Percentiles rank a stretch among this genome's conserved stretches.
These are phyloP conservation scores for Herpetospermum pedunculosum DNA, from an alignment of 306 rosid genomes.

Conservation along the genomic window DNA sequence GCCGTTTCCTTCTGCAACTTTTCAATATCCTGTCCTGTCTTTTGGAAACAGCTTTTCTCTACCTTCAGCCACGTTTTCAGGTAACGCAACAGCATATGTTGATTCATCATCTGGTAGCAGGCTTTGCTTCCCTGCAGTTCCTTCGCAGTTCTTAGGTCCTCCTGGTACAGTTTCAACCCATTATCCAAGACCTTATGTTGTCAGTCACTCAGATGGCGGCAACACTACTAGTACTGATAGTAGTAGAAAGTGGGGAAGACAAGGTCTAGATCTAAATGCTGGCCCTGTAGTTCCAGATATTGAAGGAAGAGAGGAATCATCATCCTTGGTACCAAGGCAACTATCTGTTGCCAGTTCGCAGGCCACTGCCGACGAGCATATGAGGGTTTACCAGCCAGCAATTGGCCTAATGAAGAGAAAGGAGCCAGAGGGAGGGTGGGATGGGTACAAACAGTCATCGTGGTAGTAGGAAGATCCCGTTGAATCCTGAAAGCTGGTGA, in stretches of 20 bases:
- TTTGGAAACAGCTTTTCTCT: slow-evolving; percentile 48
- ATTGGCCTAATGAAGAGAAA: slow-evolving; percentile 48
- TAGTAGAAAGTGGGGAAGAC: slow-evolving; percentile 52
- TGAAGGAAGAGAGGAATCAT: slow-evolving; percentile 50
- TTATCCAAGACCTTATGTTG: slow-evolving; percentile 46
- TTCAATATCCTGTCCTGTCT: slow-evolving; percentile 49
- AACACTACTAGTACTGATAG: slow-evolving; percentile 34
- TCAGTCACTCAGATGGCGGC: slow-evolving; percentile 39
- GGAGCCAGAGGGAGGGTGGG: slow-evolving; percentile 74
- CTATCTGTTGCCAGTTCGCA: slow-evolving; percentile 50
- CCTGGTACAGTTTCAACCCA: slow-evolving; percentile 40
- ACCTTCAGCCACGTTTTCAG: slow-evolving; percentile 37
- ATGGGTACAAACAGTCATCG: slow-evolving; percentile 45
- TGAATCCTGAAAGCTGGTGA: slow-evolving; percentile 26
- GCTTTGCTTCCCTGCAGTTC: slow-evolving; percentile 46
- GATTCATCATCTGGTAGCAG: slow-evolving; percentile 53
- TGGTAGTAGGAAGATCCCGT: slow-evolving; percentile 33
- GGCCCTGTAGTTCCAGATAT: slow-evolving; percentile 57
- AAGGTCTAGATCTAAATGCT: slow-evolving; percentile 60
- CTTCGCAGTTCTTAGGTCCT: slow-evolving; percentile 47
- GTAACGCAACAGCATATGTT: slow-evolving; percentile 32
- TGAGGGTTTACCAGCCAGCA: slow-evolving; percentile 37
- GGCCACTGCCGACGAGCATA: slow-evolving; percentile 40
- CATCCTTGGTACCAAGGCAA: slow-evolving; percentile 32
- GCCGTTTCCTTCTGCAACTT: slow-evolving; percentile 38